Evolutionary conservation across 306 rosid genomes (phyloP), one percentile per base, ranked within the genome.

Genomic region (Rosa chinensis): DNA sequence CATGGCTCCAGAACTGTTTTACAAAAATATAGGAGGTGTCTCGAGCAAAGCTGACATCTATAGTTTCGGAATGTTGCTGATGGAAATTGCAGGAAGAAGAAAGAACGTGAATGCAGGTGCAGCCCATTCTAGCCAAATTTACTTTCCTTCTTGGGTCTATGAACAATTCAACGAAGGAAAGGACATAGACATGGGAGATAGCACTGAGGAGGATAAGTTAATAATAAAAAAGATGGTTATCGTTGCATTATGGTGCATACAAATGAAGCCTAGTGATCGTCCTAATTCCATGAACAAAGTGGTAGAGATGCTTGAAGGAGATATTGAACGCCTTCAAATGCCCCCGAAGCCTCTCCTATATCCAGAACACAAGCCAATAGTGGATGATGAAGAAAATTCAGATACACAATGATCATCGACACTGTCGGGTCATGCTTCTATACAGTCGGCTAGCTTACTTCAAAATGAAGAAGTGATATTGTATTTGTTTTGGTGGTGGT

Each of bases 261-360:
- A 62, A 64, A 7, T 75, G 56, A 75, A 62, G 28, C 79, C 79
- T 16, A 62, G 71, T 5, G 71, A 75, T 14, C 71, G 59, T 9
- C 71, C 71, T 59, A 20, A 20, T 35, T 23, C 59, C 8, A 75
- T 76, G 47, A 10, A 10, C 59, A 62, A 17, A 75, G 79, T 62
- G n/a, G 44, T 43, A 1, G 20, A 44, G 61, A 75, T 75, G 79
- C 70, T 61, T 28, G 79, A 75, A 44, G 79, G 70, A 61, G 71
- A 75, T 14, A 42, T 44, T 17, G 70, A 62, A 44, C 3, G n/a
- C 11, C 32, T 76, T 44, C 45, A 76, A 44, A 62, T 76, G 45
- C 35, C 72, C 20, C 71, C 79, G 28, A 61, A 61, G 71, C 79
- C 79, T 61, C 28, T 32, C 70, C 13, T 76, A 1, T 62, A 47